phyloP scores from a whole-genome alignment of 2,329 filamentous ascomycete genomes.

The Mycosphaerella sp. region DNA sequence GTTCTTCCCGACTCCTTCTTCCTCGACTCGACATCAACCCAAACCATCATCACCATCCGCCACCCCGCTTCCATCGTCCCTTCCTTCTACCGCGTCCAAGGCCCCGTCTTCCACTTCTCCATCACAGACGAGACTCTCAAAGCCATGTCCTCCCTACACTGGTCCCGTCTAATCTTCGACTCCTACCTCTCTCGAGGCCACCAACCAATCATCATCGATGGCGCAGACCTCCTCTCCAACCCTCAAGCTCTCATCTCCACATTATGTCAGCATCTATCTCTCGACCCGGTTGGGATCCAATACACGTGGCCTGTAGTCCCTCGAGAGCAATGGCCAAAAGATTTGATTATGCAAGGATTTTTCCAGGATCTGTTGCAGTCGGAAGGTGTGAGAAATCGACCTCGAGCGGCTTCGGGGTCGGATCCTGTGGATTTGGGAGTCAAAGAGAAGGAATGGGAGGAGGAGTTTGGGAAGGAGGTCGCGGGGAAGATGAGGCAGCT shows the following conservation, averaged over 20 bases:
- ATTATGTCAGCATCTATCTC: neutral
- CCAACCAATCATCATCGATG: neutral
- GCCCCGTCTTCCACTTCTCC: neutral
- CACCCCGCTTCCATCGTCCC: conserved; percentile 38
- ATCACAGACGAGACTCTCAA: neutral
- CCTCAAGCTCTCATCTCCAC: neutral
- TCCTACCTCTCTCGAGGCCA: neutral
- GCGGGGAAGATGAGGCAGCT: neutral
- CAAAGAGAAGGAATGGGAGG: neutral
- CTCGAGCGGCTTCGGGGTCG: neutral
- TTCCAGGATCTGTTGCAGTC: neutral
- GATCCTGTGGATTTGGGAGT: neutral
- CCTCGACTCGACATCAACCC: neutral
- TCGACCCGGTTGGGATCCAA: neutral
- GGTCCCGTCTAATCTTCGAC: neutral
- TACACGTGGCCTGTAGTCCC: neutral
- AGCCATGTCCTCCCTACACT: neutral
- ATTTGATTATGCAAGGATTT: neutral
- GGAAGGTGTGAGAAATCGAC: neutral
- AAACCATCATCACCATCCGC: conserved; percentile 35
- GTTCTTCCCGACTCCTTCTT: neutral
- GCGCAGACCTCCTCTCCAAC: neutral
- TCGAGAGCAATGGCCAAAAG: neutral
- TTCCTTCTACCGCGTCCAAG: conserved; percentile 31
- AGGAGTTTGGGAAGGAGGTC: neutral